These are phyloP conservation scores for Cyberlindnera samutprakarnensis DNA, from an alignment of 805 yeast species.

Conservation along the genomic window DNA sequence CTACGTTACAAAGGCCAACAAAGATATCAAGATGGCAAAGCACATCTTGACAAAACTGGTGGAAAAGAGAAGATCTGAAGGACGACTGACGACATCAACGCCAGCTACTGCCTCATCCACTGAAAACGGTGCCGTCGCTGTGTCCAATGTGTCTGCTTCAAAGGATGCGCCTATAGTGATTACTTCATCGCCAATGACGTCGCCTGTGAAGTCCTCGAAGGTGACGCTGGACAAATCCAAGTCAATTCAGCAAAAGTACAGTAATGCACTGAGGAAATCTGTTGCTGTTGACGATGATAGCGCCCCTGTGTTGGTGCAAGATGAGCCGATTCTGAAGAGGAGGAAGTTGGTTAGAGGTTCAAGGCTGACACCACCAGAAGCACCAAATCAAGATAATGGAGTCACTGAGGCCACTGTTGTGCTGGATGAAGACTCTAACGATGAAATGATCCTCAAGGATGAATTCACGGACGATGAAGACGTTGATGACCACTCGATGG, in stretches of 20 bases:
- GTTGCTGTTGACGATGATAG: not conserved
- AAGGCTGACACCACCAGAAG: constrained; percentile 1
- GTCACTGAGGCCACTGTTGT: no score
- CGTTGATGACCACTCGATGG: not conserved
- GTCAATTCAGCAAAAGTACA: constrained; percentile 29
- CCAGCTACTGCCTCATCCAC: not conserved
- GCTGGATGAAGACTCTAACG: constrained; percentile 14
- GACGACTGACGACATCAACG: not conserved
- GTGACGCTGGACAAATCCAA: constrained; percentile 29
- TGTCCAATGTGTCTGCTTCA: not conserved
- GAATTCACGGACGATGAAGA: constrained; percentile 36
- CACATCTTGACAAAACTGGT: constrained; percentile 24
- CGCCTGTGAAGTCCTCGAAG: constrained; percentile 28
- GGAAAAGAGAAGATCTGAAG: constrained; percentile 21
- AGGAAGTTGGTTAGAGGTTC: constrained; percentile 35
- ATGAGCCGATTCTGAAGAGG: constrained; percentile 22
- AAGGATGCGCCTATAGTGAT: constrained; percentile 12
- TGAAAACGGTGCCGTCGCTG: not conserved
- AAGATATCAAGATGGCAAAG: constrained; percentile 27
- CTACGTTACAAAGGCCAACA: constrained; percentile 28
- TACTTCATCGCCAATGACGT: constrained; percentile 20
- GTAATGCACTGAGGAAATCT: constrained; percentile 10
- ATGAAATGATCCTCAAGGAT: constrained; percentile 21
- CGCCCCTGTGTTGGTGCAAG: constrained; percentile 1
- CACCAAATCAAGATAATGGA: constrained; percentile 5